Percentiles rank a stretch among this genome's conserved stretches.
phyloP scores from a whole-genome alignment of 2,329 filamentous ascomycete species.

The Tolypocladium guangdongense region DNA sequence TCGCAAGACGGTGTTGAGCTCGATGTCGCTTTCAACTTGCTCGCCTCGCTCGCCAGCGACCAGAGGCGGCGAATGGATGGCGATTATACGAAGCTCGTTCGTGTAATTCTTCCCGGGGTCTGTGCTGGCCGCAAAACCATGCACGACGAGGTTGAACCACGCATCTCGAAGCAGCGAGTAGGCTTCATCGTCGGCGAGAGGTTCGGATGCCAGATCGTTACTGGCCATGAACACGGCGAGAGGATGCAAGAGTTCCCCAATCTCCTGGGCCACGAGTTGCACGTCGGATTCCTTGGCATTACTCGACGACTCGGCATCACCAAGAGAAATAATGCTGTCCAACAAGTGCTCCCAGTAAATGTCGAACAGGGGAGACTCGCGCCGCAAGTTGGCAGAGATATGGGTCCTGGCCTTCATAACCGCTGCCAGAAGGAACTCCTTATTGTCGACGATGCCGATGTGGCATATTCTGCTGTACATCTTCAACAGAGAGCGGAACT shows the following conservation, averaged over 20 bases:
- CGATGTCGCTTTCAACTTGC: conserved; percentile 89
- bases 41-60: conserved; percentile 83
- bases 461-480: conserved; percentile 67
- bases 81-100: conserved; percentile 71
- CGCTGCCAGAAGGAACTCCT: conserved; percentile 57
- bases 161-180: conserved; percentile 73
- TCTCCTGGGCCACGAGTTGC: conserved; percentile 74
- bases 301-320: conserved; percentile 67
- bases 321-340: conserved; percentile 80
- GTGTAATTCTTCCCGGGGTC: conserved; percentile 61
- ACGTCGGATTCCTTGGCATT: conserved; percentile 67
- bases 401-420: conserved; percentile 69
- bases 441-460: conserved; percentile 59
- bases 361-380: conserved; percentile 64
- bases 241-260: conserved; percentile 76
- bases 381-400: conserved; percentile 59
- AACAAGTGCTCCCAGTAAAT: conserved; percentile 78
- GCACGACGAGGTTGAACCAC: conserved; percentile 96
- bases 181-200: conserved; percentile 52
- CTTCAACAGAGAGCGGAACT: conserved; percentile 79
- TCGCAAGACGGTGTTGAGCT: conserved; percentile 86
- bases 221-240: conserved; percentile 74
- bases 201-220: conserved; percentile 42
- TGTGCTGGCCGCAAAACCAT: conserved; percentile 73
- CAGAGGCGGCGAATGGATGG: conserved; percentile 75